These are phyloP conservation scores for Solanum tarapatanum DNA, from an alignment of 257 asterid genomes.

Conservation along the genomic window DNA sequence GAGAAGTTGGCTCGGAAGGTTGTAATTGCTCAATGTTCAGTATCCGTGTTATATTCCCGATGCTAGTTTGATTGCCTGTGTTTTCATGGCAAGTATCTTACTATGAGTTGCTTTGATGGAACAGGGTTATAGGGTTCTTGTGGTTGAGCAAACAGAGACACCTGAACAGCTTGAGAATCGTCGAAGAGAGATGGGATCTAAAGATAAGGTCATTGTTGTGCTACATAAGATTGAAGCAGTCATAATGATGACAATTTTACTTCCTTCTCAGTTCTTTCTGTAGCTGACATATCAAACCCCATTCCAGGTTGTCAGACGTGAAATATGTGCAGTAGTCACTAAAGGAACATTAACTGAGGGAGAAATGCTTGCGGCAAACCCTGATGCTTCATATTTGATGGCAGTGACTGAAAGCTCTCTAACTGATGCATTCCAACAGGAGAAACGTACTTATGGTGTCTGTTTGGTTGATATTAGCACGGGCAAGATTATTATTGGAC, in stretches of 20 bases:
- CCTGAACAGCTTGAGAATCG: constrained; percentile 95
- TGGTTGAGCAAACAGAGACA: constrained; percentile 98
- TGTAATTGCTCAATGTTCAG: not conserved
- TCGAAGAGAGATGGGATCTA: constrained; percentile 73
- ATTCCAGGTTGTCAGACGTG: constrained; percentile 84
- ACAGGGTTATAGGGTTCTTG: constrained; percentile 94
- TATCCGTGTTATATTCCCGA: not conserved
- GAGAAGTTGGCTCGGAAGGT: constrained; percentile 96
- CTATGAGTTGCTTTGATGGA: constrained; percentile 9
- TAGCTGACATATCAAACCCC: constrained; percentile 5
- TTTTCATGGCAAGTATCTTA: constrained; percentile 1
- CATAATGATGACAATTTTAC: not conserved
- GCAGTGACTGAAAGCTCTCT: constrained; percentile 72
- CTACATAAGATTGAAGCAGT: not conserved
- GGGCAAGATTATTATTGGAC: constrained; percentile 78
- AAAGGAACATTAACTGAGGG: constrained; percentile 96
- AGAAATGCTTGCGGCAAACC: constrained; percentile 64
- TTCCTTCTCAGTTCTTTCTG: not conserved
- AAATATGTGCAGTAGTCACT: constrained; percentile 85
- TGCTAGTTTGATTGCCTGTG: not conserved
- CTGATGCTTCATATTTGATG: constrained; percentile 78
- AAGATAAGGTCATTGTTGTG: constrained; percentile 62
- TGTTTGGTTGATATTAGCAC: constrained; percentile 82
- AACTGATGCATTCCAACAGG: constrained; percentile 34
- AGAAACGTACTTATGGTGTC: constrained; percentile 50